Percentiles rank a stretch among this genome's conserved stretches.
Conservation (phyloP, 306 rosid genomes). For the Fragaria iinumae region DNA sequence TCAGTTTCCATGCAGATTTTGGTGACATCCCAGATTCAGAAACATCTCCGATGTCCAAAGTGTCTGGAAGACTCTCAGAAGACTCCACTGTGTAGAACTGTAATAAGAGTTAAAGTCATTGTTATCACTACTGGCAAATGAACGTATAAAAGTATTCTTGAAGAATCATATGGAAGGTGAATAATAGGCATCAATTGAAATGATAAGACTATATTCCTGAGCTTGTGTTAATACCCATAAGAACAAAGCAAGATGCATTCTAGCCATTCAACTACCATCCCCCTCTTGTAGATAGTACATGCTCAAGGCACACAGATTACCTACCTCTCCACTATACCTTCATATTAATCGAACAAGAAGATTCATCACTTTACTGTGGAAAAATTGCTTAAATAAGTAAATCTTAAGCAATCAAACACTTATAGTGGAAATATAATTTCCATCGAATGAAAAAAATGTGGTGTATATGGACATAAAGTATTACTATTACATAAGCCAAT, state of each 20-base stretch:
- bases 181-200: background rate
- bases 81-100: constrained; percentile 50
- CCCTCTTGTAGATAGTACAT: background rate
- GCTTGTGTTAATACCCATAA: background rate
- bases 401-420: background rate
- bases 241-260: background rate
- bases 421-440: background rate
- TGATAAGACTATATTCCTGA: background rate
- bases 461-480: background rate
- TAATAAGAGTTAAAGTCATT: constrained; percentile 2
- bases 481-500: background rate
- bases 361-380: background rate
- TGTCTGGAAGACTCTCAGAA: constrained; percentile 73
- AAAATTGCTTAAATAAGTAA: background rate
- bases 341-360: background rate
- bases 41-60: constrained; percentile 82
- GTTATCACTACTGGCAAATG: background rate
- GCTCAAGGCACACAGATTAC: background rate
- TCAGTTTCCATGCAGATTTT: constrained; percentile 45
- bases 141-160: background rate
- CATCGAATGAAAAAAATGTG: background rate
- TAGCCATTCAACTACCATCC: background rate
- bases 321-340: background rate
- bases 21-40: constrained; percentile 50
- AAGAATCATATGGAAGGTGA: background rate